Base-by-base conservation (phyloP, 108 stramenopile genomes). In the Fragilaria radians region DNA sequence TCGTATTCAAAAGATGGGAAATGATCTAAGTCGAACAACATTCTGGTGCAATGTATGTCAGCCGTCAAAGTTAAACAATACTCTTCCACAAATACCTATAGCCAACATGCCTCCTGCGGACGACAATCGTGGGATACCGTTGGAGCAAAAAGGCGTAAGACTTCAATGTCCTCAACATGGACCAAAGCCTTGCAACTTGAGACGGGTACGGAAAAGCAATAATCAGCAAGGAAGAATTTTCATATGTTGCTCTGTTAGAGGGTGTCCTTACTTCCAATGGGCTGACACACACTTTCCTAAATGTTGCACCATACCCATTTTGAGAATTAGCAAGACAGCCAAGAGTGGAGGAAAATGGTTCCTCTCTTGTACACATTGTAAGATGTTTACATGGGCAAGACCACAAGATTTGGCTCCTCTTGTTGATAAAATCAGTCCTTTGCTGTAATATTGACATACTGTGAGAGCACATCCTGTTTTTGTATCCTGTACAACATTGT, bases 41-140 rank as follows among this genome's bases (percentile, higher is more conserved):
- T 83, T 83, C 65, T 83, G 82, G 82, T 83, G 82, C 54, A 51
- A 46, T 11, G 23, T 32, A 29, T 84, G 83, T 50, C 82, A 83
- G 49, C 78, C 79, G 46, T 47, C 51, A 29, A 29, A 22, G 2
- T 31, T 21, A 32, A 25, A 18, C 22, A 7, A 53, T 27, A 50
- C n/a, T 18, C 34, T n/a, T n/a, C 17, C 17, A 27, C 29, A 51
- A 14, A 28, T 32, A 56, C 5, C 51, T 32, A 51, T 71, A 57
- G 68, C 18, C 55, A 17, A 60, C 19, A 48, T 21, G 65, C 14
- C 22, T 22, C 50, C 56, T 22, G 26, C 18, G 45, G 27, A 54
- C 22, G 21, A 36, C 52, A 21, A 33, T 21, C 17, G 25, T 32
- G 46, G n/a, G 18, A 1, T 27, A 25, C 22, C 54, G 14, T 25